Base-by-base conservation (phyloP, 345 rosid species). In the Stellera chamaejasme region DNA sequence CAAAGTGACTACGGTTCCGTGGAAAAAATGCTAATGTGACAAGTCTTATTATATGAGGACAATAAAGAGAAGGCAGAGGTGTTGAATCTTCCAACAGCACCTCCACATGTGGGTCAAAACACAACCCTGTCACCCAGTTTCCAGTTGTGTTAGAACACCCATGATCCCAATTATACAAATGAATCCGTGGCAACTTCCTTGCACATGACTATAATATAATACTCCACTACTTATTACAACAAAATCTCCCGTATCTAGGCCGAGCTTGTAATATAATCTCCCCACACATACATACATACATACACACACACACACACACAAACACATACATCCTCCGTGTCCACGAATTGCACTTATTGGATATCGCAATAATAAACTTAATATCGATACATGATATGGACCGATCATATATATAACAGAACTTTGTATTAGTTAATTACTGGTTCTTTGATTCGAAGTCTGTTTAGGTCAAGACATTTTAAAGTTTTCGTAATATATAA, bases 51-150 rank as follows among this genome's bases (percentile, higher is more conserved):
- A 19, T 19, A 19, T 19, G 23, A 19, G 0, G 23, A 19, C 9
- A 32, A 32, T 32, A 32, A 32, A 49, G 50, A 55, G 54, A 41
- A 62, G 68, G 66, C 66, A 69, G 64, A 69, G 64, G 76, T 73
- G 77, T 66, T 70, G 67, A 67, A 72, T 53, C 15, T 4, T 32
- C 39, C 39, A 5, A 32, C 59, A 66, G 60, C 73, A 59, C 70
- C 54, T 52, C 56, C 62, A 70, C 84, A 78, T 70, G 80, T 74
- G 79, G 70, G 46, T 59, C 55, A 56, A 62, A 56, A 10, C 58
- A 45, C 64, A 58, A 60, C 45, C 54, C 56, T 52, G 58, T 72
- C 64, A 62, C 65, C 10, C 12, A 28, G 10, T 54, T 52, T 72
- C 72, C 70, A 77, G 66, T 69, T 69, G 73, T 68, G 14, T 58